phyloP scores from a whole-genome alignment of 148 eudicot species.

The Rhododendron mucronatum region DNA sequence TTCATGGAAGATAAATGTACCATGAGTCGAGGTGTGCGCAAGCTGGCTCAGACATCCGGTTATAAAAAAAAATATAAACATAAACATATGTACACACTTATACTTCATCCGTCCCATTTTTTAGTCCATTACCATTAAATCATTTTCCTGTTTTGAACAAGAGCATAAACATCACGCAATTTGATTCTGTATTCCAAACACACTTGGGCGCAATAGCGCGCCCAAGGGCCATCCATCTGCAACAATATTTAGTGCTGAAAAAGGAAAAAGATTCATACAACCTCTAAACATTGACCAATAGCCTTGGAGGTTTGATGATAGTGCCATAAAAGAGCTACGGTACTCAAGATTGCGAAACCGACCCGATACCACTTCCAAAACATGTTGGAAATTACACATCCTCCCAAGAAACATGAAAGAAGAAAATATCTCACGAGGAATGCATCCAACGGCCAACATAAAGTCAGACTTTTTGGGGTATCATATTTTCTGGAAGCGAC shows the following conservation, averaged over 20 bases:
- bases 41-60: no score
- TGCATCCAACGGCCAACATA: not conserved
- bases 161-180: not conserved
- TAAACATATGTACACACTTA: no score
- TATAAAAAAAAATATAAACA: no score
- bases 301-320: not conserved
- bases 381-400: not conserved
- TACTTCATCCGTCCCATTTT: not conserved
- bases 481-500: constrained; percentile 31
- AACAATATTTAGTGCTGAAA: not conserved
- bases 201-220: not conserved
- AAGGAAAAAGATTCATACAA: not conserved
- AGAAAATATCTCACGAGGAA: not conserved
- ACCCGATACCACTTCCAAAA: not conserved
- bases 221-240: not conserved
- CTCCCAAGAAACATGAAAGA: not conserved
- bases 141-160: not conserved
- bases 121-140: not conserved
- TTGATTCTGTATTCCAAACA: not conserved
- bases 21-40: no score
- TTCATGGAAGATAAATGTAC: no score
- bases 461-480: not conserved
- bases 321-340: not conserved
- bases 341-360: not conserved
- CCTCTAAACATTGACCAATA: not conserved